Base-by-base conservation (phyloP, 2,329 filamentous ascomycete species). In the Aspergillus cejpii region DNA sequence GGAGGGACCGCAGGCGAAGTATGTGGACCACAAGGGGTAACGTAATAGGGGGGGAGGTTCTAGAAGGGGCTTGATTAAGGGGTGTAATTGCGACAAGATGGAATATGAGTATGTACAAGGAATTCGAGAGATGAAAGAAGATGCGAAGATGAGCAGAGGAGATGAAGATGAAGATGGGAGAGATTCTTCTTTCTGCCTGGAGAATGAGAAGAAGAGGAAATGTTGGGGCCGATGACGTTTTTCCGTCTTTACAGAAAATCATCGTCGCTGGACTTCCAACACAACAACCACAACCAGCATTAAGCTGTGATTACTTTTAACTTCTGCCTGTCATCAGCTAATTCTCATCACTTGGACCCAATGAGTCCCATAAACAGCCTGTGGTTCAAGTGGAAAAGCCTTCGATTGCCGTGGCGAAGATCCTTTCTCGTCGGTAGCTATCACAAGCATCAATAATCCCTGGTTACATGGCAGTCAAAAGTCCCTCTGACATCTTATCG, bases 301-400 rank as follows among this genome's bases (percentile, higher is more conserved):
- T 15, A 17, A 10, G 10, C 31, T n/a, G 7, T 34, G 10, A 34
- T 19, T 11, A 17, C 14, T 20, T 6, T 31, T 14, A 14, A 11
- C 17, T 11, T 11, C 11, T 17, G 14, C 14, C 31, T 17, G 10
- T 17, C 28, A 31, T 34, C 4, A 34, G 17, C 17, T 10, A 11
- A 6, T 11, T 17, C 10, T 27, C n/a, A 29, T 39, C 41, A 45
- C 41, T 46, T 49, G 42, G 52, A 48, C 45, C 52, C 50, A 48
- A 71, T 70, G 68, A 60, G 58, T 50, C 55, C 60, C 5, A 55
- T 73, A 14, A 70, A 69, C 52, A 69, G 66, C 49, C 65, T 80
- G 40, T 84, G 79, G 79, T 76, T 74, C 55, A 75, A 73, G 64
- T 84, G 80, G 80, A 83, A 81, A 63, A 72, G 72, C 58, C 67